These are phyloP conservation scores for Brasenia schreberi DNA, from an alignment of 164 flowering plant species.

Conservation along the genomic window DNA sequence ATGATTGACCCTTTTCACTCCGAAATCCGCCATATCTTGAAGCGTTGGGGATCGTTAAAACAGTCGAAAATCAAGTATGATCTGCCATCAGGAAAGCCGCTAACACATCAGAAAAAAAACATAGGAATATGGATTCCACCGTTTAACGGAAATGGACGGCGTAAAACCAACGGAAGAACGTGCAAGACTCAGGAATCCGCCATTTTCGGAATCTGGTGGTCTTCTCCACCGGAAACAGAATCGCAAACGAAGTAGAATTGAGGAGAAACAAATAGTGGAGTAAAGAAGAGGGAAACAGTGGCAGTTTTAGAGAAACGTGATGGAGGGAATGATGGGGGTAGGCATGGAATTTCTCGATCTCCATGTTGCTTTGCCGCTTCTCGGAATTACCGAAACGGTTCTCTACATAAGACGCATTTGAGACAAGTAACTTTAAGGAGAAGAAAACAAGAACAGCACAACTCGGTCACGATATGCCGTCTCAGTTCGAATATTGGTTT, in stretches of 20 bases:
- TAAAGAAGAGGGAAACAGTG: not conserved
- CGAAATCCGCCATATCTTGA: conserved; percentile 54
- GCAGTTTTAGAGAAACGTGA: not conserved
- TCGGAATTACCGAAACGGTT: too few relatives aligned
- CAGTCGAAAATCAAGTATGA: not conserved
- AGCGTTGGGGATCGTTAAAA: not conserved
- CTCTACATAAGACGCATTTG: not conserved
- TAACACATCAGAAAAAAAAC: not conserved
- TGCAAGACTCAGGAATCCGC: not conserved
- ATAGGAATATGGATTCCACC: not conserved
- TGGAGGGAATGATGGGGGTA: not conserved
- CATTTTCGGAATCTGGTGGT: not conserved
- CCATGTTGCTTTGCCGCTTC: not conserved
- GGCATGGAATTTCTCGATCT: not conserved
- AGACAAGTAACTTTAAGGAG: not conserved
- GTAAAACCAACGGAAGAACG: not conserved
- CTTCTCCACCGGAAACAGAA: not conserved
- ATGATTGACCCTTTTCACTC: conserved; percentile 50
- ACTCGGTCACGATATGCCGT: too few relatives aligned
- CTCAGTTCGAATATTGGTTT: too few relatives aligned
- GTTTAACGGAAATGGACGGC: not conserved
- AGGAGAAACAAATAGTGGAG: not conserved
- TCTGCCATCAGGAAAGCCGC: not conserved
- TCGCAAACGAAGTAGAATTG: not conserved
- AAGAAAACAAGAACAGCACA: too few relatives aligned